Evolutionary conservation across 352 stramenopile species (phyloP).

Genomic region (Globisporangium uncinulatum): DNA sequence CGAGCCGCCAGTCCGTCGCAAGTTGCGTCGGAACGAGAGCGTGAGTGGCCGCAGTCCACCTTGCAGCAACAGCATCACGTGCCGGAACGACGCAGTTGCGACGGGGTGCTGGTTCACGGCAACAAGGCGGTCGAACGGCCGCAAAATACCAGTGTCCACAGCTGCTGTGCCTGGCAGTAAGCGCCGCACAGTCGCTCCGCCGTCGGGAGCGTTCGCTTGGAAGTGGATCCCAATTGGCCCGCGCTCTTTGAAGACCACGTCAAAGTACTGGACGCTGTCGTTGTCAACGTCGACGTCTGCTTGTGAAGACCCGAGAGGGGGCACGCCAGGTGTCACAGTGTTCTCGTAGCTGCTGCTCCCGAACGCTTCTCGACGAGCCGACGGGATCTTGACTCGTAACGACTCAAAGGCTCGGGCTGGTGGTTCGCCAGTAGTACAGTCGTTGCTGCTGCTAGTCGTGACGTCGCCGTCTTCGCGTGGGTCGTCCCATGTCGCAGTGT

Average conservation of each 20-base stretch:
- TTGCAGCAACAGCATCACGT: constrained; percentile 79
- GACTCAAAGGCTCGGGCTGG: background rate
- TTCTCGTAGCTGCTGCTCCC: constrained; percentile 4
- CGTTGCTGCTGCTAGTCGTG: too few species aligned
- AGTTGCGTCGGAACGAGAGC: constrained; percentile 63
- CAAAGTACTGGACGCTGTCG: constrained; percentile 24
- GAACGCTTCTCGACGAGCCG: constrained; percentile 3
- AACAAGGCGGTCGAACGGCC: constrained; percentile 65
- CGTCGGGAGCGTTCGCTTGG: constrained; percentile 65
- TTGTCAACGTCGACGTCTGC: background rate
- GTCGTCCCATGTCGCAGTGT: constrained; percentile 72
- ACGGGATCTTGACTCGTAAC: constrained; percentile 8
- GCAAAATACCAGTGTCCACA: constrained; percentile 32
- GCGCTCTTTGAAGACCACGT: constrained; percentile 73
- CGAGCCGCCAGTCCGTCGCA: background rate
- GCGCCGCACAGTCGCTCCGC: constrained; percentile 51
- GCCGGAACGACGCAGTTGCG: constrained; percentile 60
- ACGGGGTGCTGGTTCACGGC: constrained; percentile 74
- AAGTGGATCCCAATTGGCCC: constrained; percentile 80
- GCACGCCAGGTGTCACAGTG: constrained; percentile 3
- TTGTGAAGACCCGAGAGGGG: background rate
- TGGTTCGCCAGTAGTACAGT: too few species aligned
- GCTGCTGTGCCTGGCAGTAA: constrained; percentile 59
- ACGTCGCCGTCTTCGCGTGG: constrained; percentile 24
- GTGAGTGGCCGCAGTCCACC: constrained; percentile 71